phyloP scores from a whole-genome alignment of 192 early-diverging fungal species.

The Entomortierella lignicola region DNA sequence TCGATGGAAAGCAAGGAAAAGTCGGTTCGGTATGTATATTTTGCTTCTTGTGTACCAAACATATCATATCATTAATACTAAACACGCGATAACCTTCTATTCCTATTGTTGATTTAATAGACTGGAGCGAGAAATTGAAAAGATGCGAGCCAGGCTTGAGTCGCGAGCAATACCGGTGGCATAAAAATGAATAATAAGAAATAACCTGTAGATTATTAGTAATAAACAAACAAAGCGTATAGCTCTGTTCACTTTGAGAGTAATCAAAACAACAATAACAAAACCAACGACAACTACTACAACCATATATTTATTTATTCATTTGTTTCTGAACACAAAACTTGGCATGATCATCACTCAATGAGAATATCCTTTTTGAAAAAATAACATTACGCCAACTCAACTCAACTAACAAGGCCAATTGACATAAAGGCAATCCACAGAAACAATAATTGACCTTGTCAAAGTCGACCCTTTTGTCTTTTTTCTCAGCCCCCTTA shows the following conservation, averaged over 20 bases:
- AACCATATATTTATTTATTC: too few relatives aligned
- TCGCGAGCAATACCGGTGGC: slow-evolving; percentile 28
- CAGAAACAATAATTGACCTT: too few relatives aligned
- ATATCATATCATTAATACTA: not conserved
- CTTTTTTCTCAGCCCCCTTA: too few relatives aligned
- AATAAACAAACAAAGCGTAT: not conserved
- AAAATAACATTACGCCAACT: too few relatives aligned
- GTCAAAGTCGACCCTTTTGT: too few relatives aligned
- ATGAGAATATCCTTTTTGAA: too few relatives aligned
- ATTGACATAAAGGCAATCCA: too few relatives aligned
- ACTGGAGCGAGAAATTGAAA: slow-evolving; percentile 55
- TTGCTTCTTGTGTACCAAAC: not conserved
- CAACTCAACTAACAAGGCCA: too few relatives aligned
- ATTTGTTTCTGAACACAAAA: too few relatives aligned
- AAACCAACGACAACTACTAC: too few relatives aligned
- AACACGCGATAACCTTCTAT: not conserved
- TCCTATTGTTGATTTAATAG: slow-evolving; percentile 10
- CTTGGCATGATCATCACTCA: too few relatives aligned
- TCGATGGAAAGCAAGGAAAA: slow-evolving; percentile 48
- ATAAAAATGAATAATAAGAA: slow-evolving; percentile 10
- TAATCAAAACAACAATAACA: not conserved
- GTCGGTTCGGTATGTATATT: slow-evolving; percentile 35
- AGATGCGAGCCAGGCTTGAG: slow-evolving; percentile 47
- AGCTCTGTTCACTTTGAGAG: not conserved
- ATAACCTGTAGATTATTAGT: not conserved